phyloP scores from a whole-genome alignment of 163 green algal genomes.

The Chlamydomonas reinhardtii region DNA sequence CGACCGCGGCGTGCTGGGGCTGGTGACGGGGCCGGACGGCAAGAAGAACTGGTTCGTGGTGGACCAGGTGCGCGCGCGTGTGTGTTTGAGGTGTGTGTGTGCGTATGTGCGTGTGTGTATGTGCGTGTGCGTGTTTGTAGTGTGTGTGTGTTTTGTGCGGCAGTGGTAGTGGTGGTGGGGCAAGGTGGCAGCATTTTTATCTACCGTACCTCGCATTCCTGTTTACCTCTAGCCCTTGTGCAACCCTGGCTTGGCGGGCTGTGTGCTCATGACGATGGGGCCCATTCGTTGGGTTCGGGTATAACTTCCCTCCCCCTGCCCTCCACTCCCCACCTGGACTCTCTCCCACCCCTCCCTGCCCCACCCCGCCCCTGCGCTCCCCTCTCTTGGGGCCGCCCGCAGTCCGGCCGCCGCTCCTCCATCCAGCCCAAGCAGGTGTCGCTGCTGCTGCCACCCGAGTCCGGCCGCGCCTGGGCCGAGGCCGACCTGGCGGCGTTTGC shows the following conservation, averaged over 20 bases:
- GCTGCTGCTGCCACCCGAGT: constrained; percentile 7
- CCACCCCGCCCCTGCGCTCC: neutral
- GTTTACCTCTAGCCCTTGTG: no score
- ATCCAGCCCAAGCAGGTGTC: constrained; percentile 37
- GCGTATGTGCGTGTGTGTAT: neutral
- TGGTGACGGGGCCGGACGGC: constrained; percentile 30
- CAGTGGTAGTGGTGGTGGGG: neutral
- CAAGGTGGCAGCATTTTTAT: no score
- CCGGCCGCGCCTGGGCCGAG: neutral
- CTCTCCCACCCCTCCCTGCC: neutral
- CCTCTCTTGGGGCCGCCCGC: no score
- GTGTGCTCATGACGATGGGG: no score
- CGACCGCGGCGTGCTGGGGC: constrained; percentile 1
- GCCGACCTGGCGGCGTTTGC: neutral
- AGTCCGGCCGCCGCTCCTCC: constrained; percentile 25
- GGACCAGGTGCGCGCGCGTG: constrained; percentile 24
- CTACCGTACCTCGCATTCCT: no score
- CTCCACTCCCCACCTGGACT: neutral
- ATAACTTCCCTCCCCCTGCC: no score
- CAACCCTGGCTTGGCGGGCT: no score
- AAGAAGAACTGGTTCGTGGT: constrained; percentile 53
- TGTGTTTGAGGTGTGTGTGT: no score
- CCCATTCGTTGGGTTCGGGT: no score
- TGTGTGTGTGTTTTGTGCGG: neutral
- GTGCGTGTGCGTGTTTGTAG: neutral